A percentile compares a stretch with the other conserved stretches of the same genome.
Conservation (phyloP, 441 rosid species). For the Euphorbia neoarborescens region DNA sequence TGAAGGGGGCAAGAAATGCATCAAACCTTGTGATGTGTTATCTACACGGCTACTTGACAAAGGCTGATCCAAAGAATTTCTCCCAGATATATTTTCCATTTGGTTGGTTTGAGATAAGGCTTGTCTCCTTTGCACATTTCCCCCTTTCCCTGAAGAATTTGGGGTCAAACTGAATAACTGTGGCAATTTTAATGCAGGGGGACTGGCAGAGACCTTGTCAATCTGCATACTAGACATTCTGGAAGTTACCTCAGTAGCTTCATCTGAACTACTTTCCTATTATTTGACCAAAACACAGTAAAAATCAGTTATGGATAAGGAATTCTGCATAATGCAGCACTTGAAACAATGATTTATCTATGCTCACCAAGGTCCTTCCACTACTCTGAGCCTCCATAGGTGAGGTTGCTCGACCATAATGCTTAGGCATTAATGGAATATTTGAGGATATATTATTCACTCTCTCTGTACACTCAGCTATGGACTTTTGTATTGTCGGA, state of each 20-base stretch:
- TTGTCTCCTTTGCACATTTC: conserved; percentile 67
- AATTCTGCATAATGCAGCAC: conserved; percentile 4
- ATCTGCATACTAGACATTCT: conserved; percentile 64
- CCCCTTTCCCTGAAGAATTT: conserved; percentile 77
- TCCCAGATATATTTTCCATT: conserved; percentile 55
- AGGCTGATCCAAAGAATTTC: conserved; percentile 52
- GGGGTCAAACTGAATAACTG: conserved; percentile 89
- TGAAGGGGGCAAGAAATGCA: conserved; percentile 16
- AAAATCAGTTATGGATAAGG: conserved; percentile 10
- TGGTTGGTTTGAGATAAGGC: conserved; percentile 47
- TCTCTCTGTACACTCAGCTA: conserved; percentile 73
- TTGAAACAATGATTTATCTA: conserved; percentile 11
- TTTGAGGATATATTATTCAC: conserved; percentile 66
- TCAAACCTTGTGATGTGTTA: conserved; percentile 60
- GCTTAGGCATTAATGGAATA: conserved; percentile 56
- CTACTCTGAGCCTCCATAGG: conserved; percentile 71
- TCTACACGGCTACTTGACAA: conserved; percentile 40
- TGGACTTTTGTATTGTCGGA: conserved; percentile 83
- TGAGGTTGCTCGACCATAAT: conserved; percentile 49
- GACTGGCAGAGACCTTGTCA: conserved; percentile 66
- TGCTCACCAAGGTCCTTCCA: conserved; percentile 57
- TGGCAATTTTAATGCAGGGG: conserved; percentile 82
- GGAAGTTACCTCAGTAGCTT: conserved; percentile 62
- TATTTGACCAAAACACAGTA: conserved; percentile 12
- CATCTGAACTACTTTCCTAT: conserved; percentile 71